phyloP scores from a whole-genome alignment of 106 monocot genomes.

The Hemerocallis citrina region DNA sequence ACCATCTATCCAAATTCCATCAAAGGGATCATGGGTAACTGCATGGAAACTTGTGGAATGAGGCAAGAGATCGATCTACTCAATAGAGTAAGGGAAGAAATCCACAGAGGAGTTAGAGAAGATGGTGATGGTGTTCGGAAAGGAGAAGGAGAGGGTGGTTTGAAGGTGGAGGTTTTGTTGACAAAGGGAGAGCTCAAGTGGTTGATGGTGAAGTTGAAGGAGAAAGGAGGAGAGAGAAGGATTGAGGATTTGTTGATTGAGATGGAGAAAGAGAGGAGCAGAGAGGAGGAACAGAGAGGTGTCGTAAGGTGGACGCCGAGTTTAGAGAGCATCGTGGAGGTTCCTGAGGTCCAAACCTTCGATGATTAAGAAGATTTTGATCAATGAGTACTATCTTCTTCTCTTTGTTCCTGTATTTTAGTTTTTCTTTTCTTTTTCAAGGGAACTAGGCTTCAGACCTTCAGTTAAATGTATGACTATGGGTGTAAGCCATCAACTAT shows the following conservation, averaged over 20 bases:
- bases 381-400: not conserved
- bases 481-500: too few relatives aligned
- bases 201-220: slow-evolving; percentile 1
- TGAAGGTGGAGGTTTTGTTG: not conserved
- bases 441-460: too few relatives aligned
- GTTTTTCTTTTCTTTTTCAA: not conserved
- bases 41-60: not conserved
- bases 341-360: not conserved
- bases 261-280: not conserved
- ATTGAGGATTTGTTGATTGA: not conserved
- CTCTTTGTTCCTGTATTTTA: not conserved
- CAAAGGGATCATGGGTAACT: not conserved
- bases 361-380: too few relatives aligned
- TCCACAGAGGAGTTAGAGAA: not conserved
- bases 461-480: too few relatives aligned
- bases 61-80: too few relatives aligned
- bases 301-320: not conserved
- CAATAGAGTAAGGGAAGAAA: too few relatives aligned
- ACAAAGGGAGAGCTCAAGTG: slow-evolving; percentile 1
- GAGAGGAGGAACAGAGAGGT: not conserved
- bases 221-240: not conserved
- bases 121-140: not conserved
- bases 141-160: not conserved
- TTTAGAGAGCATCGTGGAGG: slow-evolving; percentile 5
- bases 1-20: not conserved